Evolutionary conservation across 257 asterid species (phyloP).

Genomic region (Anisodus acutangulus): DNA sequence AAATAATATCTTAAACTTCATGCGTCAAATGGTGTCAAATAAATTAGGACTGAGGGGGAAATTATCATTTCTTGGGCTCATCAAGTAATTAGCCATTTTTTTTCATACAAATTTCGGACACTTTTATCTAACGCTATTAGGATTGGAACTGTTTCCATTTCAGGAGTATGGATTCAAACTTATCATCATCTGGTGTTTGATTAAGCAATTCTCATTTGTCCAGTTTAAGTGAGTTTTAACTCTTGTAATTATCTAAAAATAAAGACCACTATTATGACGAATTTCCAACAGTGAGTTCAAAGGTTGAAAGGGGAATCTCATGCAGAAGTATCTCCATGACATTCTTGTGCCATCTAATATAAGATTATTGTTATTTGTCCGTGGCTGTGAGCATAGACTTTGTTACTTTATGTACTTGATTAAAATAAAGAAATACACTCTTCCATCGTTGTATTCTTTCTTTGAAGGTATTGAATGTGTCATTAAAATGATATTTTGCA

Average conservation of each 20-base stretch:
- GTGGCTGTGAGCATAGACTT: background rate
- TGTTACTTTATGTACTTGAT: background rate
- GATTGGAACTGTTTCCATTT: background rate
- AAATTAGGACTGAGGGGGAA: background rate
- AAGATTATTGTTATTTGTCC: background rate
- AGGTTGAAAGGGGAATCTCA: background rate
- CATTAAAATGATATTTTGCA: constrained; percentile 33
- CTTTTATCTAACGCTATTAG: background rate
- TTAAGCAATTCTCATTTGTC: background rate
- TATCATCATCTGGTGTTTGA: background rate
- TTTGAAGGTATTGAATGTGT: background rate
- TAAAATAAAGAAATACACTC: background rate
- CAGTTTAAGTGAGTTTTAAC: background rate
- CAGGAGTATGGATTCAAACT: background rate
- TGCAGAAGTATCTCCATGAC: background rate
- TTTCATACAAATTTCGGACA: background rate
- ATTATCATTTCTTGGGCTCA: background rate
- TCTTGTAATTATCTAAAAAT: background rate
- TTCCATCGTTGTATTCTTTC: background rate
- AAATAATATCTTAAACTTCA: background rate
- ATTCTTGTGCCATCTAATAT: background rate
- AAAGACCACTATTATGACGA: background rate
- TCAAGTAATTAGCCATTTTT: background rate
- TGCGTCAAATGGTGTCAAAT: background rate
- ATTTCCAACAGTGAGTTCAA: background rate